Percentiles rank a stretch among this genome's conserved stretches.
Conservation (phyloP, 2,329 filamentous ascomycete species). For the Aspergillus alliaceus region DNA sequence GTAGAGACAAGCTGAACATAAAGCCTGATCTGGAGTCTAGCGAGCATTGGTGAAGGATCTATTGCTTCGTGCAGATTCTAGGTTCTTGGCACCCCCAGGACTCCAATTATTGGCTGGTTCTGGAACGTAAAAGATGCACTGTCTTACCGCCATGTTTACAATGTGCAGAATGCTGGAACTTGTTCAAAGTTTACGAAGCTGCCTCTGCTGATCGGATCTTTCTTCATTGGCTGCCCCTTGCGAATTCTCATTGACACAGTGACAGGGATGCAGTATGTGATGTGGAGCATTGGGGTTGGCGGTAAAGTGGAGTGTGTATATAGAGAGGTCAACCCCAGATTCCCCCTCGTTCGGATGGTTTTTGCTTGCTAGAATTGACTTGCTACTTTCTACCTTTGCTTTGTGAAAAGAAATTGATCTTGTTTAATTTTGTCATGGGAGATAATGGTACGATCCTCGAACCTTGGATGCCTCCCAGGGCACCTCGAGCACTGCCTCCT, state of each 20-base stretch:
- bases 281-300: not conserved
- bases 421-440: not conserved
- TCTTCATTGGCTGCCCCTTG: not conserved
- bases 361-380: too few species aligned
- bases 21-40: not conserved
- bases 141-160: not conserved
- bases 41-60: not conserved
- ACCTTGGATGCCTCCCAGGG: not conserved
- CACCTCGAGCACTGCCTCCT: not conserved
- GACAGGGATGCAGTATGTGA: not conserved
- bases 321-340: not conserved
- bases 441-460: not conserved
- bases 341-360: too few species aligned
- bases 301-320: not conserved
- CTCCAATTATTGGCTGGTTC: not conserved
- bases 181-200: too few species aligned
- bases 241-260: not conserved
- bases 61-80: not conserved
- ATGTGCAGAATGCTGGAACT: too few species aligned
- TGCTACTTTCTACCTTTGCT: too few species aligned
- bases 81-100: not conserved
- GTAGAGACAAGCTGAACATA: too few species aligned
- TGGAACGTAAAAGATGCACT: not conserved
- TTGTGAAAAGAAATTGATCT: too few species aligned
- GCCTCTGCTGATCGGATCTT: not conserved